phyloP scores from a whole-genome alignment of 208 protist species.

The Balamuthia mandrillaris region DNA sequence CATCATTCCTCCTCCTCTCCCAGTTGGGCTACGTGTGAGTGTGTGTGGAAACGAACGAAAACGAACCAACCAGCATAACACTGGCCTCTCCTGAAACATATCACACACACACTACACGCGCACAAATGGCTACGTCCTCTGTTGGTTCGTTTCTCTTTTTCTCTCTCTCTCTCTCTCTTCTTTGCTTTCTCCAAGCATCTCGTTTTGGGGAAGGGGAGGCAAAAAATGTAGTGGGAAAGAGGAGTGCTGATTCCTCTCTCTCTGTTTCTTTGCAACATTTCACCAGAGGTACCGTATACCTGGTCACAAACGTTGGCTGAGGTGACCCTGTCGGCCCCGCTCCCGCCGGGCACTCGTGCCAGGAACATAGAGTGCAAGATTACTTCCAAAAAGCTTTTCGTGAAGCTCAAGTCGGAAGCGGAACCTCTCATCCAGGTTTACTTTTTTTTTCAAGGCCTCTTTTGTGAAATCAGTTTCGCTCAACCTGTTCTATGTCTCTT shows the following conservation, averaged over 20 bases:
- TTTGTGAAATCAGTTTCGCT: neutral
- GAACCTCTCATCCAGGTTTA: neutral
- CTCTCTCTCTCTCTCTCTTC: neutral
- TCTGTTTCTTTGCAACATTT: neutral
- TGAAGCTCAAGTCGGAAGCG: slow-evolving; percentile 27
- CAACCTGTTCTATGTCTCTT: neutral
- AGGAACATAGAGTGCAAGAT: slow-evolving; percentile 40
- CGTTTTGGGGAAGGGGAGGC: neutral
- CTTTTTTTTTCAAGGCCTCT: neutral
- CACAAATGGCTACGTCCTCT: neutral
- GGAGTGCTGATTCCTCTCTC: neutral
- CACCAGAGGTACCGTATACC: slow-evolving; percentile 30
- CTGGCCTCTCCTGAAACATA: no score
- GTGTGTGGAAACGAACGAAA: no score
- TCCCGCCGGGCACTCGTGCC: slow-evolving; percentile 42
- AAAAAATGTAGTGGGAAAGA: neutral
- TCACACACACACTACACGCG: no score
- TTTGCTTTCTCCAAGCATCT: neutral
- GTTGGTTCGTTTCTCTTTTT: neutral
- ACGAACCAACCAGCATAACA: no score
- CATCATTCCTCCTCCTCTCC: no score
- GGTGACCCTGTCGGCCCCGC: slow-evolving; percentile 36
- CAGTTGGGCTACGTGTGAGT: no score
- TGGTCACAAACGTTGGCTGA: slow-evolving; percentile 60
- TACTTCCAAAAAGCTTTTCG: neutral